Base-by-base conservation (phyloP, 306 rosid species). In the Begonia peltatifolia region DNA sequence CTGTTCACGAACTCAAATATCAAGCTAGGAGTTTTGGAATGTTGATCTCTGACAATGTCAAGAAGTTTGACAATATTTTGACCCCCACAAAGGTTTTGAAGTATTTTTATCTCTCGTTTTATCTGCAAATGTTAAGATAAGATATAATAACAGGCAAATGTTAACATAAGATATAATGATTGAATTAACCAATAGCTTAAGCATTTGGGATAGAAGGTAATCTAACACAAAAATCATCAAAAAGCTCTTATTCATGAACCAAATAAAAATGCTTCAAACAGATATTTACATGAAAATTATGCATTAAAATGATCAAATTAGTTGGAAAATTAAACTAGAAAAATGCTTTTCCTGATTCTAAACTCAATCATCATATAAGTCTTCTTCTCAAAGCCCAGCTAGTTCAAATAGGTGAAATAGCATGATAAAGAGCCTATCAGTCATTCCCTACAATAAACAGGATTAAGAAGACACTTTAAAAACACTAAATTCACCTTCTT, bases 81-180 rank as follows among this genome's bases (percentile, higher is more conserved):
- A 18, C 79, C 79, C 10, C 79, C 79, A 54, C 69, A 65, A 42
- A 74, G 75, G 58, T 74, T 74, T 60, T 74, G 79, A n/a, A 74
- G 65, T 57, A 74, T 74, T 55, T 74, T 74, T 35, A 74, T 69
- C 71, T 74, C 69, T 53, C 75, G 66, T 54, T 74, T 74, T 14
- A 74, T 69, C 79, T 74, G 69, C 65, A 30, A 5, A 30, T 47
- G 11, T n/a, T 30, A 46, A 58, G 14, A 25, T 25, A 14, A 23
- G 30, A 43, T 23, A 23, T 23, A 23, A 23, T 23, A 23, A 23
- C 30, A 2, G 5, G 69, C 65, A 30, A 30, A 4, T 46, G 11
- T n/a, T 30, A 46, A 58, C 11, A 47, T 30, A 35, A 25, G 44
- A 58, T 23, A 30, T 46, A 41, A 38, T 4, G 1, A 18, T 58